These are phyloP conservation scores for Stenocarpella maydis DNA, from an alignment of 2,329 filamentous ascomycete species.

Conservation along the genomic window DNA sequence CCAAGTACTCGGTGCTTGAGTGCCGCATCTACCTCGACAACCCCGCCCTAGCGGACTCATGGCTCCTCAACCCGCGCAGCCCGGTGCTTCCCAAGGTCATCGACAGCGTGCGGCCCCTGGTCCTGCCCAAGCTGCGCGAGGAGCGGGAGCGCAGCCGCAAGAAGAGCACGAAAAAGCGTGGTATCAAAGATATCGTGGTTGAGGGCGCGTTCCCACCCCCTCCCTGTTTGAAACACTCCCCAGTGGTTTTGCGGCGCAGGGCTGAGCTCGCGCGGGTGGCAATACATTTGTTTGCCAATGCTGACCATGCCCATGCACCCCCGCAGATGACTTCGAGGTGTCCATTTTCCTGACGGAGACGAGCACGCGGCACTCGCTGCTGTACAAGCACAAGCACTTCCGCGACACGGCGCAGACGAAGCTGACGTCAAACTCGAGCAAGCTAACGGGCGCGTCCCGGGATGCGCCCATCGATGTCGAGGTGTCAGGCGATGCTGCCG, in stretches of 20 bases:
- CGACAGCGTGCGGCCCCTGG: constrained; percentile 81
- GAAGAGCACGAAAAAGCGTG: constrained; percentile 75
- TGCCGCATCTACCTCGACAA: constrained; percentile 96
- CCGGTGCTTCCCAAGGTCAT: constrained; percentile 85
- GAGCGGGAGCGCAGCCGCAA: constrained; percentile 75
- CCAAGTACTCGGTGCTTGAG: constrained; percentile 94
- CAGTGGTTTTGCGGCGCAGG: constrained; percentile 6
- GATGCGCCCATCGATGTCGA: constrained; percentile 64
- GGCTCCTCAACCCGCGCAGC: constrained; percentile 81
- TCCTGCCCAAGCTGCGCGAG: constrained; percentile 90
- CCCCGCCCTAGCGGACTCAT: constrained; percentile 81
- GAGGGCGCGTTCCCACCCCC: constrained; percentile 64
- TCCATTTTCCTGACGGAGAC: constrained; percentile 92
- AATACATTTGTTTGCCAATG: constrained; percentile 1
- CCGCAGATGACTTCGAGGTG: constrained; percentile 90
- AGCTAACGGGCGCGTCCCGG: constrained; percentile 64
- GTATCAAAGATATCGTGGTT: constrained; percentile 86
- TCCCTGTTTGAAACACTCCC: constrained; percentile 19
- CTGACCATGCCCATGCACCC: not conserved
- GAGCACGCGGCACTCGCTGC: constrained; percentile 82
- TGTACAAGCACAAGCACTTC: constrained; percentile 86
- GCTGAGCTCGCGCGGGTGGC: not conserved
- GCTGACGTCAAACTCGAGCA: constrained; percentile 69
- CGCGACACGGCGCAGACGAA: constrained; percentile 62
- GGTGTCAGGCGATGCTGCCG: constrained; percentile 45